Percentiles rank a stretch among this genome's conserved stretches.
phyloP scores from a whole-genome alignment of 495 filamentous ascomycete species.

The Aspergillus kassunensis region DNA sequence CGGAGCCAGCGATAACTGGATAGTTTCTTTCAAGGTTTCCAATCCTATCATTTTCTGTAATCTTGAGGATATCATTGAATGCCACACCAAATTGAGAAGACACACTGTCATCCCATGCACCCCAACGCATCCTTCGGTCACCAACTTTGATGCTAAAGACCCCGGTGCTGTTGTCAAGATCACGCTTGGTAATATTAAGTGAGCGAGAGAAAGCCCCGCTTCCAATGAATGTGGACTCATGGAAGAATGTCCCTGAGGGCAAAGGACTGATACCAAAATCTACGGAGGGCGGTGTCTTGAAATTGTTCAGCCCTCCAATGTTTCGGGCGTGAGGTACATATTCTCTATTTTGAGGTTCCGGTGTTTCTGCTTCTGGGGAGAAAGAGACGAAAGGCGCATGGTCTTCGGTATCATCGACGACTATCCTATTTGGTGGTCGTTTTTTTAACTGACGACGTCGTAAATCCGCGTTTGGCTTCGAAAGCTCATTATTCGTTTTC shows the following conservation, averaged over 20 bases:
- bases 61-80: conserved; percentile 49
- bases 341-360: not conserved
- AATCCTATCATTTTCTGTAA: conserved; percentile 16
- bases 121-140: conserved; percentile 57
- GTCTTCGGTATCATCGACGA: conserved; percentile 31
- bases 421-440: conserved; percentile 47
- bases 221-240: conserved; percentile 71
- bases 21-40: not conserved
- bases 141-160: conserved; percentile 40
- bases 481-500: not conserved
- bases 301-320: conserved; percentile 46
- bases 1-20: not conserved
- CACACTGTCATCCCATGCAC: conserved; percentile 62
- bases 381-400: conserved; percentile 11
- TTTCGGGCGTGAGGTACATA: conserved; percentile 8
- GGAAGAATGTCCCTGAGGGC: conserved; percentile 66
- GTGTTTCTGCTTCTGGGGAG: conserved; percentile 15
- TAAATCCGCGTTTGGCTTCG: not conserved
- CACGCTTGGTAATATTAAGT: conserved; percentile 29
- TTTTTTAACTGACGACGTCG: conserved; percentile 41
- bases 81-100: conserved; percentile 63
- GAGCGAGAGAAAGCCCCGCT: conserved; percentile 60
- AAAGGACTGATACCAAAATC: conserved; percentile 73
- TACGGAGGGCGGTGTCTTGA: conserved; percentile 56
- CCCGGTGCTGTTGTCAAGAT: conserved; percentile 32